Base-by-base conservation (phyloP, 2,329 filamentous ascomycete species). In the Xylaria sp. region DNA sequence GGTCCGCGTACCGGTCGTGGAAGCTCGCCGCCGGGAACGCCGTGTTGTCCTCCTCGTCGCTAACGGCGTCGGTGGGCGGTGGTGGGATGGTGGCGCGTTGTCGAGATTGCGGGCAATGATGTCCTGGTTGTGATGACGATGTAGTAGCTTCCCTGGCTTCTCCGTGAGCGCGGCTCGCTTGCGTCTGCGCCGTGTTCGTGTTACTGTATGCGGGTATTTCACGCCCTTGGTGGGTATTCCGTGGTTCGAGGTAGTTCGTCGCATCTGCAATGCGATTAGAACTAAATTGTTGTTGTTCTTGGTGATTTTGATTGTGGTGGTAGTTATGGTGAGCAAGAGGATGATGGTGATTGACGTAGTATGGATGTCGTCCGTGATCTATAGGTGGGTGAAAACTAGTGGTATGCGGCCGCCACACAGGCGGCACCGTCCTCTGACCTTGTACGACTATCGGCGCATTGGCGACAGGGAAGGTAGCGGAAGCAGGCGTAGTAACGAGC, bases 11-110 rank as follows among this genome's bases (percentile, higher is more conserved):
- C 33, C 77, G 76, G 38, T 77, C 78, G n/a, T 79, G 79, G 33
- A 82, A 79, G 43, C 80, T 79, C 9, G 77, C 74, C 17, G 78
- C 78, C 1, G 83, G 81, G 52, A 84, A 85, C 4, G 83, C 79
- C 25, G 80, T 77, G 58, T 73, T 72, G 2, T 80, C 79, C 37
- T 84, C 81, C 28, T 84, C 81, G 14, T 78, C 76, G 31, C 75
- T 69, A 4, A 15, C 14, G 4, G 12, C 12, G 7, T 64, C 58
- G 37, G 19, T 14, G 38, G 56, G 33, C 14, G 53, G 8, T 14
- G 53, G 8, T 17, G 14, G 25, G 3, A 23, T 19, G 17, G 31
- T 40, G 2, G 37, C 9, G 9, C 40, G 19, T 42, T 47, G 40
- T 12, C 12, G 35, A 21, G 45, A 31, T 33, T n/a, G 49, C 5